Conservation (phyloP, 495 filamentous ascomycete genomes). For the Penicillium coffeae region DNA sequence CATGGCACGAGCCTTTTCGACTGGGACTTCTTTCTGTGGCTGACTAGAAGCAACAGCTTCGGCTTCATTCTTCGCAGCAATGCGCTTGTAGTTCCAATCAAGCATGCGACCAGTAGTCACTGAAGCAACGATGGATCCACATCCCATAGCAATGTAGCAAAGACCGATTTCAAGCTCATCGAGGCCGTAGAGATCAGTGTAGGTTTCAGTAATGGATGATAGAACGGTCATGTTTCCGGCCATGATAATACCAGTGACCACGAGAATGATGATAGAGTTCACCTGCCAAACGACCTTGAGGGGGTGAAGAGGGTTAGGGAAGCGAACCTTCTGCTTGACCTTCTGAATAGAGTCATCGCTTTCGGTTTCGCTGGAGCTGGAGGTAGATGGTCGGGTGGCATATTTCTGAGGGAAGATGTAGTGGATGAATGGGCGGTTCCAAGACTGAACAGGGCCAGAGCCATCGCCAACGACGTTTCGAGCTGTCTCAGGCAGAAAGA, state of each 20-base stretch:
- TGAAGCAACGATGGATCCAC: conserved; percentile 29
- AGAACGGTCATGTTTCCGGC: conserved; percentile 26
- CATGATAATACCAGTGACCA: conserved; percentile 30
- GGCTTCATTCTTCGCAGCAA: conserved; percentile 15
- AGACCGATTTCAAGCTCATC: conserved; percentile 31
- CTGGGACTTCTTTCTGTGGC: conserved; percentile 5
- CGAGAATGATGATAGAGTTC: conserved; percentile 50
- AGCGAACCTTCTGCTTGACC: conserved; percentile 12
- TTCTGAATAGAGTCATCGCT: not conserved
- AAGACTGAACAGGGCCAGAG: conserved; percentile 31
- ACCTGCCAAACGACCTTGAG: conserved; percentile 48
- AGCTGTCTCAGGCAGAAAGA: conserved; percentile 43
- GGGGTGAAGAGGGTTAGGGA: conserved; percentile 20
- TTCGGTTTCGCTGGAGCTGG: conserved; percentile 1
- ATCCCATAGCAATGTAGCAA: conserved; percentile 33
- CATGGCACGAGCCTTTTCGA: conserved; percentile 16
- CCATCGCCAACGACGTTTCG: conserved; percentile 48
- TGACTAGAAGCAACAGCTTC: not conserved
- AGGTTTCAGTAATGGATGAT: conserved; percentile 23
- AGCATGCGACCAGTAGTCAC: conserved; percentile 32
- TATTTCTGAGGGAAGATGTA: conserved; percentile 7
- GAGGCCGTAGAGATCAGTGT: conserved; percentile 19
- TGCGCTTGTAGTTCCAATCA: conserved; percentile 41
- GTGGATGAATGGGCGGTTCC: conserved; percentile 30
- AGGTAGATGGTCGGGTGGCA: not conserved